phyloP scores from a whole-genome alignment of 2,329 filamentous ascomycete genomes.

The Fusarium decemcellulare region DNA sequence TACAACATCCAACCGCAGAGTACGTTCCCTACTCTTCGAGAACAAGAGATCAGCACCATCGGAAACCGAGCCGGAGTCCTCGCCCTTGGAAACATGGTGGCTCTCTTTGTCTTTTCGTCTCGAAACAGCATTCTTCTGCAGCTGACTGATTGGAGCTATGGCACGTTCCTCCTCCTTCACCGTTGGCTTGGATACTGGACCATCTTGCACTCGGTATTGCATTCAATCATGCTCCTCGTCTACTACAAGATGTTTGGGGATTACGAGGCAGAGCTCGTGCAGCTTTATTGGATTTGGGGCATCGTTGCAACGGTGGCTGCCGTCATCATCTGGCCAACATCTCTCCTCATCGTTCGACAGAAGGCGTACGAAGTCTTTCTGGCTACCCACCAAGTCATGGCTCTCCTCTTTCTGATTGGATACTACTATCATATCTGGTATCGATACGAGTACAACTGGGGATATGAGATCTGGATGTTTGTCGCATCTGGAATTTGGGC shows the following conservation, averaged over 20 bases:
- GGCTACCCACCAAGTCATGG: conserved; percentile 56
- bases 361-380: conserved; percentile 60
- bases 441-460: conserved; percentile 56
- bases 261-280: background rate
- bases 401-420: conserved; percentile 57
- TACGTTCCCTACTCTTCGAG: conserved; percentile 48
- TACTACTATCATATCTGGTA: conserved; percentile 58
- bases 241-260: background rate
- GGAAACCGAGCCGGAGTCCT: conserved; percentile 57
- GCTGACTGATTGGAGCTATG: conserved; percentile 62
- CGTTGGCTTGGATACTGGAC: conserved; percentile 63
- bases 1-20: conserved; percentile 32
- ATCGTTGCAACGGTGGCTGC: conserved; percentile 54
- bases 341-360: conserved; percentile 53
- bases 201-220: conserved; percentile 59
- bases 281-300: conserved; percentile 50
- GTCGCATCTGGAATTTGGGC: conserved; percentile 45
- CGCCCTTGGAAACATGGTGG: conserved; percentile 54
- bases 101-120: conserved; percentile 58
- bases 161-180: conserved; percentile 63
- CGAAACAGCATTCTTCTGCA: conserved; percentile 63
- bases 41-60: conserved; percentile 51
- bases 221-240: conserved; percentile 47
- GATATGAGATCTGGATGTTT: conserved; percentile 55
- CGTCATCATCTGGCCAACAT: conserved; percentile 48